Evolutionary conservation across 768 basidiomycete genomes (phyloP), one percentile per base, ranked within the genome.

Genomic region (Epithele typhae): DNA sequence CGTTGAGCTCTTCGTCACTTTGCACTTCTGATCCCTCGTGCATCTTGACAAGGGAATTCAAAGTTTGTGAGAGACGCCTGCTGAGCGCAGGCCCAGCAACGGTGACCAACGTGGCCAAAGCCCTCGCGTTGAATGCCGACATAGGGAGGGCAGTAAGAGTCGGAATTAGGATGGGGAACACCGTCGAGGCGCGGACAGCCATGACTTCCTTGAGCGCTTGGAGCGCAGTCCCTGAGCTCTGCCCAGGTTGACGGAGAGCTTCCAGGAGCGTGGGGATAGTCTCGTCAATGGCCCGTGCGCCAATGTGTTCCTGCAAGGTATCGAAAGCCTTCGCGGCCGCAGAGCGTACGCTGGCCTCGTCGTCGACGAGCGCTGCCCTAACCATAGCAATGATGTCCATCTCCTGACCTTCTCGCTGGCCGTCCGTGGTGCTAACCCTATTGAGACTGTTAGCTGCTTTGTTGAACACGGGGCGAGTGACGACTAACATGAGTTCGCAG

Each of bases 131-230:
- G 82, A 97, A 98, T 8, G 86, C 81, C 3, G 93, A 83, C 80
- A 98, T 95, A 0, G 94, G 96, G 6, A 78, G 78, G 4, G 87
- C 79, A 33, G 89, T 93, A 49, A 99, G 72, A 1, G 93, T 95
- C 0, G 94, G 96, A 48, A 99, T 91, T 46, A 98, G 72, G 17
- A 97, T 89, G 0, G 96, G 96, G 89, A 98, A 98, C 32, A 98
- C 93, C 9, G 89, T 92, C 33, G 85, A 77, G 12, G 95, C 91
- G 32, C 94, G 91, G 56, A 97, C 92, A 54, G 77, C 82, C 89
- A 95, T 95, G 55, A 98, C 92, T 71, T 98, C 95, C 46, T 77
- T 83, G 32, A 98, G 70, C 0, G 96, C 96, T 59, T 93, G 84
- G 27, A 98, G 72, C 10, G 96, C 95, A 14, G 95, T 97, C 9